These are phyloP conservation scores for Solanum pinnatisectum DNA, from an alignment of 257 asterid genomes.

Conservation along the genomic window DNA sequence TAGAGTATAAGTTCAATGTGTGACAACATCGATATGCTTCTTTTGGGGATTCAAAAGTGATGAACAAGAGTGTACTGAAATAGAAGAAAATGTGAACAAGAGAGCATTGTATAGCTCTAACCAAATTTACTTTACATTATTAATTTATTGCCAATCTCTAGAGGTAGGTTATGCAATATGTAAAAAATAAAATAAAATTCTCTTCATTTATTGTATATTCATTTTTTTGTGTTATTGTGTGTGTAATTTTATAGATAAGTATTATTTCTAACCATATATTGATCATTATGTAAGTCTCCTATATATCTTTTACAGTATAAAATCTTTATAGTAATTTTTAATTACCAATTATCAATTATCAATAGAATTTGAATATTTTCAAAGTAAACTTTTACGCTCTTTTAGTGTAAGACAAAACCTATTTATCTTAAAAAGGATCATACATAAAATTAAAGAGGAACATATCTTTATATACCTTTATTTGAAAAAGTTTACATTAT, in stretches of 20 bases:
- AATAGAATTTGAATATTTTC: no score
- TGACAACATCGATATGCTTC: neutral
- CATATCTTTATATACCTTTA: no score
- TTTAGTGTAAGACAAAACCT: neutral
- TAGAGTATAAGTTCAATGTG: neutral
- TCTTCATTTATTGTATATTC: no score
- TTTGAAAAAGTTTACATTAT: neutral
- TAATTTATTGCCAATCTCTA: neutral
- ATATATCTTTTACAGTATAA: no score
- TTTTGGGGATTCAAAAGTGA: neutral
- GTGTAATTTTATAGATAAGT: neutral
- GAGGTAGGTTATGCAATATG: neutral
- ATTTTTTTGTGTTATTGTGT: neutral
- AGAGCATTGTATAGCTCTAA: neutral
- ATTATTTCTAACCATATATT: no score
- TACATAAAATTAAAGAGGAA: neutral
- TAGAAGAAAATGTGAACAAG: neutral
- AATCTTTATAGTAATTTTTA: no score
- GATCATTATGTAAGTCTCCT: neutral
- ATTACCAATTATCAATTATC: no score
- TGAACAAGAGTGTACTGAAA: neutral
- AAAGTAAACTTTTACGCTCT: neutral
- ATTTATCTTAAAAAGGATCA: neutral
- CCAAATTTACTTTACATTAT: neutral
- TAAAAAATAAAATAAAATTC: no score